Percentiles rank a stretch among this genome's conserved stretches.
Conservation (phyloP, 176 grass and related monocot genomes). For the Musa itinerans region DNA sequence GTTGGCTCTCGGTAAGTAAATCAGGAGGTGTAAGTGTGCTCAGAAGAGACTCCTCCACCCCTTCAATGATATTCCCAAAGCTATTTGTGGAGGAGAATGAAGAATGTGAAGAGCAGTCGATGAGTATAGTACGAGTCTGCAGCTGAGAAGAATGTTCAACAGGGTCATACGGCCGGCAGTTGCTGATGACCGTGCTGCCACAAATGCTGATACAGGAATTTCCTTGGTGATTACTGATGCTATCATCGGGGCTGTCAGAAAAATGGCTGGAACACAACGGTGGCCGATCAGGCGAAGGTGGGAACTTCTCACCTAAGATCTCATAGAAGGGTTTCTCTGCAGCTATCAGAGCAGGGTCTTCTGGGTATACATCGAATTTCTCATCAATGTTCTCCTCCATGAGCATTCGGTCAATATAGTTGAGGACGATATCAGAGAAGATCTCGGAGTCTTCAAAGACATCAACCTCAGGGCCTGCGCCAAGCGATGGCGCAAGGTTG, state of each 20-base stretch:
- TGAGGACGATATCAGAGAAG: conserved; percentile 46
- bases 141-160: not conserved
- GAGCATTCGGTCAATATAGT: conserved; percentile 60
- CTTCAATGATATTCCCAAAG: not conserved
- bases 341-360: conserved; percentile 35
- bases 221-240: not conserved
- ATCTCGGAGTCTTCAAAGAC: conserved; percentile 12
- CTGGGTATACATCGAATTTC: conserved; percentile 44
- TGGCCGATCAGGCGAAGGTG: not conserved
- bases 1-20: conserved; percentile 25
- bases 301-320: conserved; percentile 30
- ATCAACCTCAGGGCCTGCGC: conserved; percentile 6
- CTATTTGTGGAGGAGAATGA: conserved; percentile 1
- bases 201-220: not conserved
- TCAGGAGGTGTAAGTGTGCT: not conserved
- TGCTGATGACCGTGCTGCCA: not conserved
- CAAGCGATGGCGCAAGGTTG: not conserved
- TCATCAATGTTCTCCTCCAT: conserved; percentile 72
- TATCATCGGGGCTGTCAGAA: not conserved
- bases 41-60: not conserved
- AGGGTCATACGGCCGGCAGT: not conserved
- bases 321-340: conserved; percentile 36
- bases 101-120: not conserved
- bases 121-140: not conserved
- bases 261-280: conserved; percentile 1